Evolutionary conservation across 495 filamentous ascomycete genomes (phyloP), one percentile per base, ranked within the genome.

Genomic region (Podospora bellae-mahoneyi): DNA sequence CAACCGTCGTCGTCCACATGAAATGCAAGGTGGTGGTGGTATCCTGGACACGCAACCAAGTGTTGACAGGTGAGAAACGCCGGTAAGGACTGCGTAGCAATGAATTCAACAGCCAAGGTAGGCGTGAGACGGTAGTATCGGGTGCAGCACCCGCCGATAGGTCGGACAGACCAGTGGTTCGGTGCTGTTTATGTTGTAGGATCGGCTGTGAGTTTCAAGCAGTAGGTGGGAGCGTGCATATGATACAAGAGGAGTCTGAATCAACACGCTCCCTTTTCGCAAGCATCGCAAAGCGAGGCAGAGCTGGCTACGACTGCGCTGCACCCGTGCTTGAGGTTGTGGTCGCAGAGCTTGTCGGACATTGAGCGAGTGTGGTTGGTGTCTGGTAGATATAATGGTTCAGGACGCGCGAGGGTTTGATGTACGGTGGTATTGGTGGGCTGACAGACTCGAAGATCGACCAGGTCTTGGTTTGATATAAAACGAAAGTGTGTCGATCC

Each of bases 281-380:
- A 66, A 10, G 27, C 57, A 15, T 59, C 54, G 55, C 54, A 66
- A 5, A 66, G 64, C 7, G 53, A 58, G 26, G 27, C 30, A 26
- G 30, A 32, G 16, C 32, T 23, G 19, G 54, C 9, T 56, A 59
- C 56, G 4, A 32, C n/a, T 56, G 64, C 55, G 34, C 20, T 66
- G 56, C 64, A 66, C 15, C 56, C 64, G 13, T 66, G 64, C 27
- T n/a, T 66, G 16, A 20, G 13, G 32, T 60, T 34, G 28, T 66
- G 64, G n/a, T 66, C 64, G 30, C 64, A 66, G 55, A 39, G 44
- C 64, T 66, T 66, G 64, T 66, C 64, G 15, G 64, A 23, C 64
- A 66, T 66, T 54, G 44, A 58, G n/a, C 6, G 55, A 58, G 55
- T 0, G 54, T 56, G 16, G 54, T 56, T 56, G 16, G 54, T 56